These are phyloP conservation scores for Gossypium australe DNA, from an alignment of 345 rosid genomes.

Conservation along the genomic window DNA sequence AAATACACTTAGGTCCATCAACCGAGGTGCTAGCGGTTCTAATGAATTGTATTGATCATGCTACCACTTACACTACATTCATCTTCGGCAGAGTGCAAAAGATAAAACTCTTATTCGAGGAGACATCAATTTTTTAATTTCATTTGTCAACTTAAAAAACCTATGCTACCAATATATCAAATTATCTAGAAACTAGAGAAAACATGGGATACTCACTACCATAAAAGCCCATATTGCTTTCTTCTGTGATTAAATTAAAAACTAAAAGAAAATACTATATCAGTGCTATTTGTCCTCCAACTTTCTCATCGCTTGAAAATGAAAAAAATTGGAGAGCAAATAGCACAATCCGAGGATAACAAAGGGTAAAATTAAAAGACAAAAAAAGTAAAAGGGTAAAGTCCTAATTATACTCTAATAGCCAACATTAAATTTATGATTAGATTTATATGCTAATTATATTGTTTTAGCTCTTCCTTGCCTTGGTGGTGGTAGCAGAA, in stretches of 20 bases:
- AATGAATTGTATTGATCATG: too few relatives aligned
- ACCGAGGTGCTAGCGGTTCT: too few relatives aligned
- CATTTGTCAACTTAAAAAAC: too few relatives aligned
- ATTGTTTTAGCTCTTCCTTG: constrained; percentile 28
- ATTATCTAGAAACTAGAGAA: background rate
- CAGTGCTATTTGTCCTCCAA: constrained; percentile 58
- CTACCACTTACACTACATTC: too few relatives aligned
- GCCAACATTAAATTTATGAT: background rate
- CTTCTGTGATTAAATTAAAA: constrained; percentile 21
- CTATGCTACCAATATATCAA: too few relatives aligned
- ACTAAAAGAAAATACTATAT: constrained; percentile 14
- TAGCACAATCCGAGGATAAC: constrained; percentile 43
- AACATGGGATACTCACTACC: constrained; percentile 1
- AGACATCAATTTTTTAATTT: too few relatives aligned
- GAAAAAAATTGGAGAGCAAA: constrained; percentile 36
- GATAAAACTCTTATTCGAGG: too few relatives aligned
- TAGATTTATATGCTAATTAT: background rate
- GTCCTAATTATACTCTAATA: background rate
- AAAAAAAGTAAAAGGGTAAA: constrained; percentile 10
- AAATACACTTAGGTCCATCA: too few relatives aligned
- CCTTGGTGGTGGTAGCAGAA: constrained; percentile 23
- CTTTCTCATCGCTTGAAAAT: background rate
- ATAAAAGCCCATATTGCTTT: constrained; percentile 24
- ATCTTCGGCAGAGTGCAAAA: too few relatives aligned
- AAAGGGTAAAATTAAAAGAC: background rate